Conservation (phyloP, 2,329 filamentous ascomycete genomes). For the Balansia obtecta region DNA sequence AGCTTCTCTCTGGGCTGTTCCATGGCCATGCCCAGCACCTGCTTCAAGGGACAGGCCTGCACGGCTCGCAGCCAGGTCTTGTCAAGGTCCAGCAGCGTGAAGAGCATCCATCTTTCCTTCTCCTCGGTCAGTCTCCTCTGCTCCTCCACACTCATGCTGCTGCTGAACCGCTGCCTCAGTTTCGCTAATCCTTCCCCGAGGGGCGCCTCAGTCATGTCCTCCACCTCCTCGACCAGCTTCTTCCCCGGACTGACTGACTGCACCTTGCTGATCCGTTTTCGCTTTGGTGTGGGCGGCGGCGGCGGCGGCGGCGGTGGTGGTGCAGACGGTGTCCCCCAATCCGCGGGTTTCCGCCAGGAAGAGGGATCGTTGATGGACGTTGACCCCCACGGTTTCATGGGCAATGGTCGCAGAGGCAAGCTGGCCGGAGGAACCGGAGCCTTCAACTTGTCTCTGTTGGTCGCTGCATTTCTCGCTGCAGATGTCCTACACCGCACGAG, state of each 20-base stretch:
- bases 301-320: too few species aligned
- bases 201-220: conserved; percentile 6
- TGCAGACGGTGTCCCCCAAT: not conserved
- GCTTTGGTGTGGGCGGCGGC: too few species aligned
- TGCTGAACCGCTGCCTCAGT: conserved; percentile 7
- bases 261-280: too few species aligned
- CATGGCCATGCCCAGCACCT: not conserved
- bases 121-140: conserved; percentile 14
- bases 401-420: conserved; percentile 1
- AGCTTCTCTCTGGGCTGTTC: conserved; percentile 17
- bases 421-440: not conserved
- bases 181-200: conserved; percentile 8
- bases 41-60: not conserved
- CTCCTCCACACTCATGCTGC: not conserved
- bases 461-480: not conserved
- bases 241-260: not conserved
- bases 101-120: conserved; percentile 41
- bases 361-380: conserved; percentile 2
- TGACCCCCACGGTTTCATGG: not conserved
- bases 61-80: conserved; percentile 11
- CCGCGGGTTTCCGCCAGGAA: conserved; percentile 2
- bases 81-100: conserved; percentile 36
- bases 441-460: not conserved
- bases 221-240: conserved; percentile 3
- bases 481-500: not conserved